Base-by-base conservation (phyloP, 225 moss, liverwort and hornwort species). In the Physcomitrium patens region DNA sequence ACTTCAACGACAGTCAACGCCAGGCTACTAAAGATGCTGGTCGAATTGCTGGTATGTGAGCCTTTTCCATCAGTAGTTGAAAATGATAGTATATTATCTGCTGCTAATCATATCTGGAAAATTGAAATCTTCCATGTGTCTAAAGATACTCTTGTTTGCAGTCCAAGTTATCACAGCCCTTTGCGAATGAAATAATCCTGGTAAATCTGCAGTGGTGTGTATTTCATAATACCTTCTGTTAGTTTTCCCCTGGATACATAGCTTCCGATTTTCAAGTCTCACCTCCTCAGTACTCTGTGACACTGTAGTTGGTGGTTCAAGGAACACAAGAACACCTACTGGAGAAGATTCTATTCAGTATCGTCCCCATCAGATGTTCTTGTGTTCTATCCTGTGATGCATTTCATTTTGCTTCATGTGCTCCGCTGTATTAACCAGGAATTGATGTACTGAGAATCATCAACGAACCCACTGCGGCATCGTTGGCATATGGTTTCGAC, bases 11-110 rank as follows among this genome's bases (percentile, higher is more conserved):
- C 49, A 90, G 89, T 41, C 96, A 97, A 76, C 85, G 94, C 12
- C 88, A 89, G 37, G 96, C 94, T 64, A 94, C 96, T 10, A 94
- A 97, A 83, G 96, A 97, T 73, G 96, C 92, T 22, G 94, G 96
- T 44, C 92, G 92, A 54, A 97, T 97, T 79, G 96, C 96, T 42
- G 94, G 96, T 75, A 77, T 41, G 60, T 77, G 70, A 46, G 63
- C 47, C 13, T 49, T 9, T 37, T 37, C 31, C 4, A 48, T 43
- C 31, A 22, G 3, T 12, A 52, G 45, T 75, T 66, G 26, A 70
- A 2, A 24, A 46, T 41, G n/a, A 22, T 74, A 19, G 37, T 65
- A 46, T 53, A 18, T 53, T 37, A 27, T 69, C 14, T 57, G 41
- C 17, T 75, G 42, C n/a, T 61, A 37, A 54, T 41, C 23, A 70